Evolutionary conservation across 140 eudicot genomes (phyloP), one percentile per base, ranked within the genome.

Genomic region (Cichorium intybus): DNA sequence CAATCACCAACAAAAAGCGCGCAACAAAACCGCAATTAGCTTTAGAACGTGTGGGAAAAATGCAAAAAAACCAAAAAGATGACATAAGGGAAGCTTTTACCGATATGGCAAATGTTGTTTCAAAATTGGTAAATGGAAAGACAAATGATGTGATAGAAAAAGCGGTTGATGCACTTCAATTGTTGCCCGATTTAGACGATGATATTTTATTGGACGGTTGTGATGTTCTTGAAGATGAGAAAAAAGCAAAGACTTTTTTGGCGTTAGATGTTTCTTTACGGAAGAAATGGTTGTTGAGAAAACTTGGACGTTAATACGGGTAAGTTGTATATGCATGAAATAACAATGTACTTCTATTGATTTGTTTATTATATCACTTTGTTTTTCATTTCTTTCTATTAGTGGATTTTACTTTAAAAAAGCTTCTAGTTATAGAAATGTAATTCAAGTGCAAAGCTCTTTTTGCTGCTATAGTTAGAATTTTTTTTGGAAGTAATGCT

Each of bases 201-300:
- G 89, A 83, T 45, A 73, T 83, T 56, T 57, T 83, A 27, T 66
- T 83, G 59, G 83, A 80, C 9, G 85, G 79, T 56, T 83, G 89
- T 62, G 86, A 83, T 83, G 57, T 80, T 24, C 64, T 83, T 18
- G 86, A 83, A 63, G 86, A 83, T 18, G 89, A 80, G 73, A 83
- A 73, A 61, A 83, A 80, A 71, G 86, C 89, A 6, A 77, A 83
- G 75, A 83, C 81, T 9, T 83, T 83, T 80, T 77, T 83, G 62
- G 89, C 86, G 6, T 74, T 83, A 68, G 83, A 77, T 73, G 81
- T 50, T 8, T 68, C 78, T 7, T 70, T 80, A 22, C 68, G 89
- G 23, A 83, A 83, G 62, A 83, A 83, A 60, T 83, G 89, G 89
- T 70, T 83, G 85, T 62, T 83, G 26, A 80, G 89, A 62, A 83